phyloP scores from a whole-genome alignment of 176 grass and related monocot genomes.

The Aegilops bicornis region DNA sequence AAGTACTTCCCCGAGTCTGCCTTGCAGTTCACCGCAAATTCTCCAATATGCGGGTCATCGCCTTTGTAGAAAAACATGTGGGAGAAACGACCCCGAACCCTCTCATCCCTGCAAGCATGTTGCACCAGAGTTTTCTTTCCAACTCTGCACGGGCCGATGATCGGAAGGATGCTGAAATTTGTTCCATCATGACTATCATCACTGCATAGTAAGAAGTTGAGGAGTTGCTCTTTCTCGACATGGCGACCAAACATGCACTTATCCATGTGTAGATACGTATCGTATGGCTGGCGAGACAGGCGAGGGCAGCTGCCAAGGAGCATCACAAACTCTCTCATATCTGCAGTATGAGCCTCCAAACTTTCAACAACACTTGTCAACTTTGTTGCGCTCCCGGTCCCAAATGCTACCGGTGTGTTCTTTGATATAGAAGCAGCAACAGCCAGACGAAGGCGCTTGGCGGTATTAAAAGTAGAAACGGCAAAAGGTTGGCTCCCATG shows the following conservation, averaged over 20 bases:
- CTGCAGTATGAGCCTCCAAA: conserved; percentile 11
- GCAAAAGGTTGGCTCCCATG: neutral
- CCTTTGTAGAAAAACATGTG: neutral
- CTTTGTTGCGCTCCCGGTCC: neutral
- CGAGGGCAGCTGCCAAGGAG: conserved; percentile 33
- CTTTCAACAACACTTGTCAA: conserved; percentile 10
- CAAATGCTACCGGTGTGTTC: neutral
- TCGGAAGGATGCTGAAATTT: conserved; percentile 13
- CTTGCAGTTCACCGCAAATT: neutral
- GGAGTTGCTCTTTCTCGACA: conserved; percentile 18
- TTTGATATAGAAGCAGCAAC: neutral
- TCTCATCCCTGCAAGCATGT: conserved; percentile 11
- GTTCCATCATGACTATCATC: neutral
- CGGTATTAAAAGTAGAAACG: neutral
- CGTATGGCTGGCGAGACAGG: conserved; percentile 10
- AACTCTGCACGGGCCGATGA: conserved; percentile 24
- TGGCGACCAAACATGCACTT: neutral
- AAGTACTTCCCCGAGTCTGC: neutral
- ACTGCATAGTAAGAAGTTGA: conserved; percentile 24
- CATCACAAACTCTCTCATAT: conserved; percentile 33
- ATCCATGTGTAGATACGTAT: conserved; percentile 22
- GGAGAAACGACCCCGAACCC: conserved; percentile 2
- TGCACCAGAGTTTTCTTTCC: conserved; percentile 49
- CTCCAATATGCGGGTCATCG: neutral
- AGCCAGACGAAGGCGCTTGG: conserved; percentile 29